Evolutionary conservation across 108 stramenopile genomes (phyloP).

Genomic region (Pseudonitzschia multiseries): DNA sequence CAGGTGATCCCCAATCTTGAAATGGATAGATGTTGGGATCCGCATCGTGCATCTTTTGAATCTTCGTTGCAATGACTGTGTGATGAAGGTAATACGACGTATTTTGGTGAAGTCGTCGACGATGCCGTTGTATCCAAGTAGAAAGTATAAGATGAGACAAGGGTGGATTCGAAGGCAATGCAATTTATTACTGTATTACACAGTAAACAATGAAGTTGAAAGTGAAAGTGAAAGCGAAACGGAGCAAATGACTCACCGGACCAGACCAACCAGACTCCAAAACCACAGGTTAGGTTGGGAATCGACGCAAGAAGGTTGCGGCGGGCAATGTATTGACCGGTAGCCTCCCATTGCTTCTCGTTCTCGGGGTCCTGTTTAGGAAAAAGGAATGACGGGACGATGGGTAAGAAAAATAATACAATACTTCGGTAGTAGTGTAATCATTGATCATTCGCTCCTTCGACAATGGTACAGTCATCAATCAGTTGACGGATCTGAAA

Average conservation of each 20-base stretch:
- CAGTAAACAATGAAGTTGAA: background rate
- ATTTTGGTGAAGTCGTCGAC: background rate
- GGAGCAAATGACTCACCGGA: slow-evolving; percentile 15
- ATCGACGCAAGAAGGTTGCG: slow-evolving; percentile 31
- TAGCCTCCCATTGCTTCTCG: slow-evolving; percentile 23
- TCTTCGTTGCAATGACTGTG: slow-evolving; percentile 34
- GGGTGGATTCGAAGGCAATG: background rate
- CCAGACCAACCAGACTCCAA: slow-evolving; percentile 42
- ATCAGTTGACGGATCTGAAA: too few relatives aligned
- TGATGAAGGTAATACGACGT: too few relatives aligned
- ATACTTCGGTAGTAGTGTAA: too few relatives aligned
- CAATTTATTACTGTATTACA: background rate
- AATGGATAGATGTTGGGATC: slow-evolving; percentile 32
- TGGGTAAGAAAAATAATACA: background rate
- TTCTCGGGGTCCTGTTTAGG: background rate
- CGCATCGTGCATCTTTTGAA: slow-evolving; percentile 38
- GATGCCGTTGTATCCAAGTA: background rate
- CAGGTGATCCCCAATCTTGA: slow-evolving; percentile 28
- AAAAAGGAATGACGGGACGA: background rate
- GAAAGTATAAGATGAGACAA: background rate
- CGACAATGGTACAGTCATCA: too few relatives aligned
- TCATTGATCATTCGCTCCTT: too few relatives aligned
- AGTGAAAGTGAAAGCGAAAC: background rate
- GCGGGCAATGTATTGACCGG: slow-evolving; percentile 23
- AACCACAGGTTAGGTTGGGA: slow-evolving; percentile 33